phyloP scores from a whole-genome alignment of 2,329 filamentous ascomycete genomes.

The Boeremia exigua region DNA sequence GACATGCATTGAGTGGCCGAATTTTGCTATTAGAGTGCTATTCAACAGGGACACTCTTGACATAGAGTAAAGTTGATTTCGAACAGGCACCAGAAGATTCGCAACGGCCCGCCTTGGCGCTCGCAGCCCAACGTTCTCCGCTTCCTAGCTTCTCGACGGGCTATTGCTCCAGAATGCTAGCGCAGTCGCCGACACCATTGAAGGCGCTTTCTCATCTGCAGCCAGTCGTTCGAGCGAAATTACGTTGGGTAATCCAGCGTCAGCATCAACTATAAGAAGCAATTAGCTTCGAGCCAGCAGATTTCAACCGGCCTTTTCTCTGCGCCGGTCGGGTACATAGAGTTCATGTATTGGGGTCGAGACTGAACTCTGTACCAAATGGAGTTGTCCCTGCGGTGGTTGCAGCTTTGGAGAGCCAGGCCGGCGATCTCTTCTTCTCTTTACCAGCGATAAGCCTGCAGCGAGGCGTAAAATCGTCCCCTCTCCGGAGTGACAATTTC shows the following conservation, averaged over 20 bases:
- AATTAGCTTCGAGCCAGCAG: background rate
- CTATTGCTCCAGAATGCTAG: background rate
- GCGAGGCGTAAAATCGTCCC: background rate
- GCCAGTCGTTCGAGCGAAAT: constrained; percentile 5
- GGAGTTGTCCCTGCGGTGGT: background rate
- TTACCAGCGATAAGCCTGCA: no score
- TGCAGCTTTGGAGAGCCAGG: background rate
- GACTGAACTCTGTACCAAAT: background rate
- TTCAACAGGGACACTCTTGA: background rate
- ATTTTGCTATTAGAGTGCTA: constrained; percentile 2
- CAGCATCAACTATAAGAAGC: background rate
- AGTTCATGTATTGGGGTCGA: background rate
- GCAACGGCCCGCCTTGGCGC: constrained; percentile 16
- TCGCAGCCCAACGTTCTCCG: constrained; percentile 9
- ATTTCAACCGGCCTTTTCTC: background rate
- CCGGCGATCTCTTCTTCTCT: background rate
- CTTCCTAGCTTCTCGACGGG: constrained; percentile 8
- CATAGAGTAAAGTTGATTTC: background rate
- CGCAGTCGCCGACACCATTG: background rate
- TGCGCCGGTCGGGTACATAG: background rate
- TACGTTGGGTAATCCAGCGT: constrained; percentile 8
- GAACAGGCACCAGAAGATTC: background rate
- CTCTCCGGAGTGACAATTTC: background rate
- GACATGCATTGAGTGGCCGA: background rate
- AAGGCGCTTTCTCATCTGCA: background rate